A percentile compares a stretch with the other conserved stretches of the same genome.
These are phyloP conservation scores for Malassezia vespertilionis DNA, from an alignment of 1,284 basidiomycete species.

Conservation along the genomic window DNA sequence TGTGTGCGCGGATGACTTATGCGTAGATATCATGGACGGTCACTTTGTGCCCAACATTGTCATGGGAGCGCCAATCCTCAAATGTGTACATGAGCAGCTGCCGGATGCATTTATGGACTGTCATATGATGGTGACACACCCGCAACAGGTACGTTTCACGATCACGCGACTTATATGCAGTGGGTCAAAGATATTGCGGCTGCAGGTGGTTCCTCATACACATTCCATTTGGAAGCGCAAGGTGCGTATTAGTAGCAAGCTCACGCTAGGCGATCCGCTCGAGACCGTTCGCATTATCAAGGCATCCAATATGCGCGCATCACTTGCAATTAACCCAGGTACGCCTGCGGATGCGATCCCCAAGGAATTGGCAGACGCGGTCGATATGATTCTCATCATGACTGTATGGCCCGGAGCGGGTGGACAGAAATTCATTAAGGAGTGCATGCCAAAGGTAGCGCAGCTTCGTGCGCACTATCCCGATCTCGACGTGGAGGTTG, in stretches of 20 bases:
- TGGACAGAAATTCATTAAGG: constrained; percentile 89
- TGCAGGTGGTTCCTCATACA: constrained; percentile 87
- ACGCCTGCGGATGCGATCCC: constrained; percentile 42
- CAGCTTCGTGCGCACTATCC: constrained; percentile 85
- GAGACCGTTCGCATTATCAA: constrained; percentile 42
- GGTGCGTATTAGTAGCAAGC: constrained; percentile 54
- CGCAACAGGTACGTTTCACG: constrained; percentile 61
- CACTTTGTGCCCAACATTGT: constrained; percentile 84
- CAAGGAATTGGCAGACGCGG: constrained; percentile 38
- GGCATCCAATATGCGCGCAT: constrained; percentile 43
- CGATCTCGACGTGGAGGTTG: constrained; percentile 79
- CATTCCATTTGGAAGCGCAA: constrained; percentile 85
- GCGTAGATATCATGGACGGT: constrained; percentile 54
- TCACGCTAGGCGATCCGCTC: constrained; percentile 48
- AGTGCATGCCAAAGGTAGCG: constrained; percentile 79
- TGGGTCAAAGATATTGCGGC: constrained; percentile 94
- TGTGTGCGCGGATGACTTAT: constrained; percentile 80
- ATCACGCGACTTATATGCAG: constrained; percentile 49
- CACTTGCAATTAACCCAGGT: constrained; percentile 45
- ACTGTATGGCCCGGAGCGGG: constrained; percentile 52
- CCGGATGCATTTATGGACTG: constrained; percentile 99
- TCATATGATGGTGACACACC: constrained; percentile 99
- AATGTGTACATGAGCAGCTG: constrained; percentile 74
- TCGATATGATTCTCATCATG: constrained; percentile 48
- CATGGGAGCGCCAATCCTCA: constrained; percentile 74